Evolutionary conservation across 1,284 basidiomycete species (phyloP), one percentile per base, ranked within the genome.

Genomic region (Ustilago lituana): DNA sequence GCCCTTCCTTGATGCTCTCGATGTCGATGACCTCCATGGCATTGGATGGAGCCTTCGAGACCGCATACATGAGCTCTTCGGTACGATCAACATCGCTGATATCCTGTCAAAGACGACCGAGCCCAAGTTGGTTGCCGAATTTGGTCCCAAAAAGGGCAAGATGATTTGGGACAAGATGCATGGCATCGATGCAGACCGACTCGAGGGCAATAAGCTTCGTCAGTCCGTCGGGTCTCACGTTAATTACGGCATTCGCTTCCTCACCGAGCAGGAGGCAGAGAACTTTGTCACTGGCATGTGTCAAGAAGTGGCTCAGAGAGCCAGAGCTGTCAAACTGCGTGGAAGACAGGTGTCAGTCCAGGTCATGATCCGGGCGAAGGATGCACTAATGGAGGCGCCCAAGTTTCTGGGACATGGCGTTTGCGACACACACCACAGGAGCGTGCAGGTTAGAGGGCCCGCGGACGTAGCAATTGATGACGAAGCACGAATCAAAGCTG

Each of bases 331-430:
- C 75, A 84, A 95, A 4, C 27, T 93, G 92, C 82, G 90, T 92
- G n/a, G 85, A 87, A 24, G 87, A 86, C 62, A 86, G 91, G 7
- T 84, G 93, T 77, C 86, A 88, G 50, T 87, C 85, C 36, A 86
- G 90, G 85, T 98, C 63, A 90, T 98, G 91, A 89, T 89, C 69
- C 87, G 95, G 7, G 89, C 92, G 79, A 88, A 91, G 0, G 87
- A 87, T 50, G 93, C 95, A 0, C 94, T 94, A 0, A 85, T 91
- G 11, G 96, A 98, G 78, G 87, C 92, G n/a, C 90, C 94, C 0
- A 98, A 98, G 91, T 97, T 97, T 69, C 86, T 98, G 71, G 95
- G 95, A 0, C 94, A 98, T 77, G 95, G 95, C 1, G 83, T 87
- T 10, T 97, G 94, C 81, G 89, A 94, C 51, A 86, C 88, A 0